Percentiles rank a stretch among this genome's conserved stretches.
These are phyloP conservation scores for Chlorella sp. DNA, from an alignment of 139 green algal genomes.

Conservation along the genomic window DNA sequence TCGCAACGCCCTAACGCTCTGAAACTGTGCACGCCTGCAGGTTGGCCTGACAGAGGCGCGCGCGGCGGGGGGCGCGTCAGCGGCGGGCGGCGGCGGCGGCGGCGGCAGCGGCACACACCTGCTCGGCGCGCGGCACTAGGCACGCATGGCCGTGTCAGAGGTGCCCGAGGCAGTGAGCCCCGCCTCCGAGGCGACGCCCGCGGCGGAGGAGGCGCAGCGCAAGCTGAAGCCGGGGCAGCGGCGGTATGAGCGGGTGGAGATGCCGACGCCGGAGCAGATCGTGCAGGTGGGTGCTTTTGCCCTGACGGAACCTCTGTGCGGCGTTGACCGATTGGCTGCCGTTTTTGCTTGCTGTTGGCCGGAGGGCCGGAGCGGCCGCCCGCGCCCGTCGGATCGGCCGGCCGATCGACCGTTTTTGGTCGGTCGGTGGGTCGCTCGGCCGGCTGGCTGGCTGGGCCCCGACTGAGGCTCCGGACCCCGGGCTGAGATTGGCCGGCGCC, in stretches of 20 bases:
- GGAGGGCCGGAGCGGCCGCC: neutral
- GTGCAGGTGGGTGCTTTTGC: constrained; percentile 3
- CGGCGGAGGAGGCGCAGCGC: neutral
- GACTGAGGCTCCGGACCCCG: neutral
- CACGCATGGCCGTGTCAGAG: constrained; percentile 1
- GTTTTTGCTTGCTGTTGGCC: neutral
- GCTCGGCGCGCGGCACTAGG: too few species aligned
- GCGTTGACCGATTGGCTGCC: neutral
- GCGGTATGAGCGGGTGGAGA: constrained; percentile 47
- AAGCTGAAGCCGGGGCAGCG: constrained; percentile 13
- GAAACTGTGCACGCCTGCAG: too few species aligned
- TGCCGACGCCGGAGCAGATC: constrained; percentile 71
- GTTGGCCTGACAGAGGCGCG: too few species aligned
- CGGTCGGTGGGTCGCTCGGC: neutral
- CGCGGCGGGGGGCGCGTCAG: too few species aligned
- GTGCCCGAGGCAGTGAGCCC: constrained; percentile 35
- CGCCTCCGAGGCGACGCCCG: constrained; percentile 1
- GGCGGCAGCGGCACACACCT: too few species aligned
- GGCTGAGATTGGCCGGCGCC: neutral
- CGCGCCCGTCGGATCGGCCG: neutral
- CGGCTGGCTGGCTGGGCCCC: neutral
- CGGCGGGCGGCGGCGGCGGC: too few species aligned
- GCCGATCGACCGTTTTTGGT: neutral
- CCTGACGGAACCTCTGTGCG: neutral
- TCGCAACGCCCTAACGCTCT: too few species aligned